phyloP scores from a whole-genome alignment of 441 rosid genomes.

The Raphanus hybrid region DNA sequence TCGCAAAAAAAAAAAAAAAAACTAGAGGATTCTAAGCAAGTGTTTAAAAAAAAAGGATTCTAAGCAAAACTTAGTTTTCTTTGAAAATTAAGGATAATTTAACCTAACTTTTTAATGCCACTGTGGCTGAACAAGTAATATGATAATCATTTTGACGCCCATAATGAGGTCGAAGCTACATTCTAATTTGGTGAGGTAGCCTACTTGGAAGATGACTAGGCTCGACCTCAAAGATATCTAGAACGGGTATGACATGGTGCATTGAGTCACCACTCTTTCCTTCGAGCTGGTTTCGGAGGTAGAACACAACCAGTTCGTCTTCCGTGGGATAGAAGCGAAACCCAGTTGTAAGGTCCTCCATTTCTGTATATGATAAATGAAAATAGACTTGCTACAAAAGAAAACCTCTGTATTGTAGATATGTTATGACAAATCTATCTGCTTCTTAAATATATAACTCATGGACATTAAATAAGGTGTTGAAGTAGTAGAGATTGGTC shows the following conservation, averaged over 20 bases:
- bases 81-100: not conserved
- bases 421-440: not conserved
- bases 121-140: not conserved
- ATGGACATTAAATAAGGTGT: conserved; percentile 18
- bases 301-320: conserved; percentile 77
- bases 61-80: not conserved
- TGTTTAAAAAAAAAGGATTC: too few relatives aligned
- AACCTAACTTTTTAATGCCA: not conserved
- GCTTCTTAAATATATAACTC: conserved; percentile 2
- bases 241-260: conserved; percentile 59
- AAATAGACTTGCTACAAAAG: not conserved
- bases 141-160: not conserved
- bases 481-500: conserved; percentile 26
- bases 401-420: not conserved
- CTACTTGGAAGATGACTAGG: conserved; percentile 79
- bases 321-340: conserved; percentile 87
- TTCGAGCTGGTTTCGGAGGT: conserved; percentile 66
- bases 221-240: conserved; percentile 56
- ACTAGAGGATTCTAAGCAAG: too few relatives aligned
- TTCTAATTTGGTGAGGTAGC: not conserved
- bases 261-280: conserved; percentile 49
- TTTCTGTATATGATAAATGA: conserved; percentile 13
- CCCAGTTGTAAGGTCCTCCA: conserved; percentile 55
- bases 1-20: not conserved
- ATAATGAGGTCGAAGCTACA: not conserved